Conservation (phyloP, 2,329 filamentous ascomycete species). For the Monilinia laxa region DNA sequence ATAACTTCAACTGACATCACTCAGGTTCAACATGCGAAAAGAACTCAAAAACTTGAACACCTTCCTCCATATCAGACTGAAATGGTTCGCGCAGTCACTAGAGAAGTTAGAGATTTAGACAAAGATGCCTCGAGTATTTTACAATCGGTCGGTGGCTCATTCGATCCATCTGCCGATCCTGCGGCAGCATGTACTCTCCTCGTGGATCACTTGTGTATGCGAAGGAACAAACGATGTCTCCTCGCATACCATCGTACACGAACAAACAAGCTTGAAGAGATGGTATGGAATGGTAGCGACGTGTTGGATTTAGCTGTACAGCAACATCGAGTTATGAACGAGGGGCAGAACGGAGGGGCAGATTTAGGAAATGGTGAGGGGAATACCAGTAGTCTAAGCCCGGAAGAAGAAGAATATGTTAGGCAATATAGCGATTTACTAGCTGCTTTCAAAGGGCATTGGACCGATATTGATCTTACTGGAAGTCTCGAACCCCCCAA, state of each 20-base stretch:
- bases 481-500: constrained; percentile 91
- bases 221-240: constrained; percentile 91
- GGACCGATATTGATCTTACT: constrained; percentile 96
- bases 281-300: constrained; percentile 89
- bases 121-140: constrained; percentile 78
- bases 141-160: constrained; percentile 54
- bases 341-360: constrained; percentile 39
- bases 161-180: constrained; percentile 82
- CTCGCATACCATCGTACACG: constrained; percentile 91
- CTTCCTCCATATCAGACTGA: constrained; percentile 92
- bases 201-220: constrained; percentile 92
- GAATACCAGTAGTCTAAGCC: constrained; percentile 75
- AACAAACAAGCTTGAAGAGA: constrained; percentile 86
- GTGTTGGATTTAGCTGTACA: constrained; percentile 67
- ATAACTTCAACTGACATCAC: constrained; percentile 19
- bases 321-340: constrained; percentile 47
- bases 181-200: constrained; percentile 84
- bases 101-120: constrained; percentile 91
- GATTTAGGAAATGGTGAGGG: constrained; percentile 48
- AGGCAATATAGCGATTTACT: constrained; percentile 87
- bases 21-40: constrained; percentile 92
- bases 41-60: constrained; percentile 80
- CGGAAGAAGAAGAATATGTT: constrained; percentile 96
- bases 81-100: constrained; percentile 79
- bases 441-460: constrained; percentile 96